A percentile compares a stretch with the other conserved stretches of the same genome.
Evolutionary conservation across 2,329 filamentous ascomycete genomes (phyloP).

Genomic region (Diplocarpon rosae): DNA sequence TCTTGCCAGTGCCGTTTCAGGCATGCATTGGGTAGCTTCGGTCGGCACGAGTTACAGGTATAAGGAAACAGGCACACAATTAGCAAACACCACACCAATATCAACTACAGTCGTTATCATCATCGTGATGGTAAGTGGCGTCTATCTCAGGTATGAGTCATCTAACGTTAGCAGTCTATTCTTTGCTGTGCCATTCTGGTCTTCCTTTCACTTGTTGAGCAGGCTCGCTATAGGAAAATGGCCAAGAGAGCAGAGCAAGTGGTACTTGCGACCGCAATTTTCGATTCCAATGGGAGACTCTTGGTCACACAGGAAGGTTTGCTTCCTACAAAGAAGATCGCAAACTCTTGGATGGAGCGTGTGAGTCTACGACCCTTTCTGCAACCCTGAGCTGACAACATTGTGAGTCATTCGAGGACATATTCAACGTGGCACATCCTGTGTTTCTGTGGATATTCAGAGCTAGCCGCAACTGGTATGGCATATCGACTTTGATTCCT

Average conservation of each 20-base stretch:
- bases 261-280: constrained; percentile 48
- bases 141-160: constrained; percentile 31
- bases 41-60: constrained; percentile 59
- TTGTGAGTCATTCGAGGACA: constrained; percentile 50
- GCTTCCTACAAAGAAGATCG: constrained; percentile 65
- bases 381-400: constrained; percentile 1
- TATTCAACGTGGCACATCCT: constrained; percentile 64
- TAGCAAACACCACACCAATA: constrained; percentile 38
- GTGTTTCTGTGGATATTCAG: constrained; percentile 84
- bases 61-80: constrained; percentile 32
- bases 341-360: constrained; percentile 61
- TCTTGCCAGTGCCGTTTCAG: constrained; percentile 64
- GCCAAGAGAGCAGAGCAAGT: constrained; percentile 39
- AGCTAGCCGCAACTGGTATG: constrained; percentile 66
- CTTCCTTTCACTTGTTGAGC: constrained; percentile 40
- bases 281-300: constrained; percentile 54
- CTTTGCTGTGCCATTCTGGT: constrained; percentile 47
- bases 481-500: constrained; percentile 55
- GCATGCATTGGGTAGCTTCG: constrained; percentile 79
- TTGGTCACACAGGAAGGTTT: constrained; percentile 60
- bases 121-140: constrained; percentile 48
- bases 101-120: constrained; percentile 64
- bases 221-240: constrained; percentile 20
- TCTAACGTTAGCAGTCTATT: constrained; percentile 38
- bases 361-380: constrained; percentile 27